Percentiles rank a stretch among this genome's conserved stretches.
These are phyloP conservation scores for Boletellus deceptivus DNA, from an alignment of 1,284 basidiomycete genomes.

Conservation along the genomic window DNA sequence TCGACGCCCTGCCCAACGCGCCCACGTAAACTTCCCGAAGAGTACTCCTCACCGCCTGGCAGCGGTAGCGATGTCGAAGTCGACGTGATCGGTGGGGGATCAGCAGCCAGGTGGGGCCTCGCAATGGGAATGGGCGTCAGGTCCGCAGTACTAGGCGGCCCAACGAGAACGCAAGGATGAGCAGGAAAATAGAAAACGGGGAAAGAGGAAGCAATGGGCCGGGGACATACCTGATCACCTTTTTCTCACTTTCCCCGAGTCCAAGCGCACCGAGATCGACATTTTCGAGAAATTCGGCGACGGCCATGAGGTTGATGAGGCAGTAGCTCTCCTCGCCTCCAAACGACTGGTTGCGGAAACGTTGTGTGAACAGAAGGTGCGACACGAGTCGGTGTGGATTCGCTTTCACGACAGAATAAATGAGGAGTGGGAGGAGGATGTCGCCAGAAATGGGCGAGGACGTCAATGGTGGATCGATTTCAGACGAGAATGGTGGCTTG, in stretches of 20 bases:
- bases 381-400: constrained; percentile 86
- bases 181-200: background rate
- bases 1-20: constrained; percentile 82
- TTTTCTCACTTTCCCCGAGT: constrained; percentile 62
- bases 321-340: constrained; percentile 87
- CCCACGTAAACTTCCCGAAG: constrained; percentile 57
- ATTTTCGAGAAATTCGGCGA: constrained; percentile 90
- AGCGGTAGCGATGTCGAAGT: too few relatives aligned
- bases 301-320: constrained; percentile 90
- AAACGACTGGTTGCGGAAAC: constrained; percentile 74
- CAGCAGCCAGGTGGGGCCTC: background rate
- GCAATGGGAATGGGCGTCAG: constrained; percentile 72
- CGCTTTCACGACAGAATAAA: constrained; percentile 86
- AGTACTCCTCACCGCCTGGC: constrained; percentile 19
- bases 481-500: constrained; percentile 16
- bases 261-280: constrained; percentile 85
- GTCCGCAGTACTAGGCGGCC: constrained; percentile 57
- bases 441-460: constrained; percentile 66
- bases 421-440: constrained; percentile 84
- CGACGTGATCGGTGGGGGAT: too few relatives aligned
- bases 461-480: constrained; percentile 28
- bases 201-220: background rate
- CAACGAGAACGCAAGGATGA: too few relatives aligned
- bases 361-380: constrained; percentile 82
- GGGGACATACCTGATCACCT: constrained; percentile 50